Conservation (phyloP, 805 yeast species). For the Ogataea trehaloabstinens region DNA sequence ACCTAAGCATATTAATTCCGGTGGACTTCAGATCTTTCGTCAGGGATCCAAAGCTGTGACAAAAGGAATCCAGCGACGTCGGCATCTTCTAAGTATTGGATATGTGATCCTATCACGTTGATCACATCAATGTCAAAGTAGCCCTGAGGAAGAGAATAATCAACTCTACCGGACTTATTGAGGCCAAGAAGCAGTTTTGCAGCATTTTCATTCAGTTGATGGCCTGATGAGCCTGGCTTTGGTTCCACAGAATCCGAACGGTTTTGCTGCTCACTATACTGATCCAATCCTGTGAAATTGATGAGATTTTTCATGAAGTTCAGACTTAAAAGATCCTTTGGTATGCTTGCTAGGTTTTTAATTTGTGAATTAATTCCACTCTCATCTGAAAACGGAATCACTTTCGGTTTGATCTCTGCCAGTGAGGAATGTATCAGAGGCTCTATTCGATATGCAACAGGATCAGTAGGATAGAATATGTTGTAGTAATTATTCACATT, state of each 20-base stretch:
- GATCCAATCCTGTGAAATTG: slow-evolving; percentile 14
- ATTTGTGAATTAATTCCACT: slow-evolving; percentile 44
- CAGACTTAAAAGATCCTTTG: slow-evolving; percentile 28
- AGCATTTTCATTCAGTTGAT: slow-evolving; percentile 28
- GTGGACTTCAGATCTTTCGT: no score
- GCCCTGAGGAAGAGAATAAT: slow-evolving; percentile 75
- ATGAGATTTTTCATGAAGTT: slow-evolving; percentile 19
- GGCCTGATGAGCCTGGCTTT: slow-evolving; percentile 4
- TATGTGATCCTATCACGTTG: slow-evolving; percentile 84
- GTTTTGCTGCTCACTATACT: slow-evolving; percentile 1
- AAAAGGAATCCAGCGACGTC: slow-evolving; percentile 80
- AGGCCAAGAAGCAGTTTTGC: slow-evolving; percentile 40
- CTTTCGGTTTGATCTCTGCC: slow-evolving; percentile 50
- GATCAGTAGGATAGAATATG: slow-evolving; percentile 87
- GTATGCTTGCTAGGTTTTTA: slow-evolving; percentile 16
- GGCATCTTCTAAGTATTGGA: slow-evolving; percentile 81
- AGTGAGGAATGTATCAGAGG: slow-evolving; percentile 64
- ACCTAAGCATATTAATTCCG: no score
- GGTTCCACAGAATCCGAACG: not conserved
- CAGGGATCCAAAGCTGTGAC: slow-evolving; percentile 45
- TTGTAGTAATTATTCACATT: slow-evolving; percentile 70
- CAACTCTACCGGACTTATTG: slow-evolving; percentile 77
- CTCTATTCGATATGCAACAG: slow-evolving; percentile 85
- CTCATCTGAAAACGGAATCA: slow-evolving; percentile 51
- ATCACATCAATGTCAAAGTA: slow-evolving; percentile 76